Evolutionary conservation across 257 asterid genomes (phyloP), one percentile per base, ranked within the genome.

Genomic region (Oldenlandia corymbosa): DNA sequence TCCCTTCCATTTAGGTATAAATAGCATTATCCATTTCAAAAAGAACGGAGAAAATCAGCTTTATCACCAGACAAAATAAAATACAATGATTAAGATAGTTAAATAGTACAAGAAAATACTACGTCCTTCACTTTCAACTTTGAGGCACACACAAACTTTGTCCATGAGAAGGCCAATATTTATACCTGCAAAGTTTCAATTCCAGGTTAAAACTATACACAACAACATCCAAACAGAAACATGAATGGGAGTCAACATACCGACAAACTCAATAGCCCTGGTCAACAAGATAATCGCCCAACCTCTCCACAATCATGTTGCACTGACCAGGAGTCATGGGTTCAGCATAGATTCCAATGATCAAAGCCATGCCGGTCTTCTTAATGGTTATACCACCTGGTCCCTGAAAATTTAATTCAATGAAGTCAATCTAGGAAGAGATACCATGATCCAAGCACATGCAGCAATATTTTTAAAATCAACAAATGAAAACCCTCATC

Each of bases 321-420:
- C 83, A 78, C 68, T 78, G 80, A 0, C 80, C 77, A 23, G 83
- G 75, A 63, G 75, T 59, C 79, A 78, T 71, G 34, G 83, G 83
- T 70, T 71, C 80, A n/a, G 75, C 76, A 30, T 78, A 78, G 46
- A 71, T 68, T 64, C 83, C 83, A 27, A 78, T 67, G 56, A 78
- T 48, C 61, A 78, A 57, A 71, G 83, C 83, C 64, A 36, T 71
- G 52, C 30, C 71, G 52, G 83, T 78, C 57, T 74, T 78, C 74
- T 78, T 78, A 39, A 78, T 54, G 28, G 83, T 78, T 53, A 78
- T 58, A 53, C 83, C 83, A 53, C 79, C 83, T 17, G 77, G 67
- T 14, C 80, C 83, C 83, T 78, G 71, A 31, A 32, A 64, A 58
- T 34, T 42, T 14, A 32, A 43, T 51, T n/a, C 45, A 42, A 47